Percentiles rank a stretch among this genome's conserved stretches.
Evolutionary conservation across 129 eudicot genomes (phyloP).

Genomic region (Pseudognaphalium luteoalbum): DNA sequence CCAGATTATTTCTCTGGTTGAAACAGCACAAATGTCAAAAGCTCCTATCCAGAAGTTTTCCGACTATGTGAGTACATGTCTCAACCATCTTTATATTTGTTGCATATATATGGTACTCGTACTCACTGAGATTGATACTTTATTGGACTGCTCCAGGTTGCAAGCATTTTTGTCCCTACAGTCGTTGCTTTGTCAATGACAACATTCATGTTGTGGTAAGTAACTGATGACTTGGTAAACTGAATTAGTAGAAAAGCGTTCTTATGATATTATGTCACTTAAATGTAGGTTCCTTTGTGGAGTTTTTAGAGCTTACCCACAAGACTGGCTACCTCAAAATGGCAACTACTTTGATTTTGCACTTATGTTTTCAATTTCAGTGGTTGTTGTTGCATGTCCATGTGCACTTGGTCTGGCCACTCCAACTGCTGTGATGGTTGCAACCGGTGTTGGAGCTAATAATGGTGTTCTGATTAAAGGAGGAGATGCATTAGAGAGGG

Average conservation of each 20-base stretch:
- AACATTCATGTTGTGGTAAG: slow-evolving; percentile 86
- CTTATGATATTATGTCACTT: background rate
- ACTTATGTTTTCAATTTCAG: too few species aligned
- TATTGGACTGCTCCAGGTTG: slow-evolving; percentile 57
- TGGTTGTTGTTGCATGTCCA: too few species aligned
- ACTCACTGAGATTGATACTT: background rate
- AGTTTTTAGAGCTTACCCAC: slow-evolving; percentile 44
- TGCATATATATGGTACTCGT: background rate
- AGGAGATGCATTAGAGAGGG: slow-evolving; percentile 93
- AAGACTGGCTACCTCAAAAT: too few species aligned
- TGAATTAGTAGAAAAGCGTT: background rate
- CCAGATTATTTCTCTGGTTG: slow-evolving; percentile 88
- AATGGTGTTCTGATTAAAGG: slow-evolving; percentile 44
- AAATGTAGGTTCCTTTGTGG: slow-evolving; percentile 67
- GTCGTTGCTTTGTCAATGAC: slow-evolving; percentile 65
- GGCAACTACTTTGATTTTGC: too few species aligned
- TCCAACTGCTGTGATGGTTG: too few species aligned
- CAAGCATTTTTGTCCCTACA: slow-evolving; percentile 87
- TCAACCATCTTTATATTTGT: background rate
- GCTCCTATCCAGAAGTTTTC: slow-evolving; percentile 97
- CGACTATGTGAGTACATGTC: slow-evolving; percentile 63
- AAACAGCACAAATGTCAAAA: slow-evolving; percentile 94
- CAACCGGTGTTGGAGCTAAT: too few species aligned
- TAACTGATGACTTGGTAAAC: background rate
- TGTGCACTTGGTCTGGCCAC: too few species aligned